Conservation (phyloP, 2,329 filamentous ascomycete species). For the Alternaria infectoria region DNA sequence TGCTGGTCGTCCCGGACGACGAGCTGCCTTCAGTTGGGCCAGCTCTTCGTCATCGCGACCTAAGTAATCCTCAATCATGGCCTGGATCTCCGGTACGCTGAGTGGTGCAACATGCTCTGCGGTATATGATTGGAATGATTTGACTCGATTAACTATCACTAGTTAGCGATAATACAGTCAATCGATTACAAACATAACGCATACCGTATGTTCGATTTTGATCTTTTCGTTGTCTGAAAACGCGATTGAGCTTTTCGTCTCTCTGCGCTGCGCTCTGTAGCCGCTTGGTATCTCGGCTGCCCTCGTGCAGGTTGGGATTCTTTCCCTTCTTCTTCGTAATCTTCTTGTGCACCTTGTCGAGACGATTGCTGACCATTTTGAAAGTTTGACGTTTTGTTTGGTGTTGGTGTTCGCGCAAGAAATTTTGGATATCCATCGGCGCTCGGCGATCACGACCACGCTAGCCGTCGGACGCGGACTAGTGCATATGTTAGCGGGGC, state of each 20-base stretch:
- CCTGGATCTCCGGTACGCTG: constrained; percentile 63
- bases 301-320: constrained; percentile 79
- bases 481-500: constrained; percentile 22
- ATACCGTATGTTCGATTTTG: constrained; percentile 76
- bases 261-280: constrained; percentile 79
- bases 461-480: constrained; percentile 13
- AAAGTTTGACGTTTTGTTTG: constrained; percentile 9
- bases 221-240: constrained; percentile 72
- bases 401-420: constrained; percentile 15
- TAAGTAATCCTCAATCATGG: constrained; percentile 53
- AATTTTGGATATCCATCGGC: constrained; percentile 34
- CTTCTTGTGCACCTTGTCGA: constrained; percentile 86
- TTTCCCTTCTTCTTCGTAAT: constrained; percentile 86
- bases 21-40: constrained; percentile 67
- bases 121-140: constrained; percentile 74
- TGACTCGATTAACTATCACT: constrained; percentile 66
- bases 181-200: constrained; percentile 22
- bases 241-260: constrained; percentile 80
- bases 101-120: constrained; percentile 57
- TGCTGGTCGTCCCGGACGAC: constrained; percentile 79
- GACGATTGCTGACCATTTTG: constrained; percentile 59
- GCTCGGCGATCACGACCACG: constrained; percentile 17
- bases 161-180: neutral
- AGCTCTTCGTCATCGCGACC: constrained; percentile 76
- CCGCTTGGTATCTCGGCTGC: constrained; percentile 83